Base-by-base conservation (phyloP, 1,139 yeast species). In the Pichia sp. region DNA sequence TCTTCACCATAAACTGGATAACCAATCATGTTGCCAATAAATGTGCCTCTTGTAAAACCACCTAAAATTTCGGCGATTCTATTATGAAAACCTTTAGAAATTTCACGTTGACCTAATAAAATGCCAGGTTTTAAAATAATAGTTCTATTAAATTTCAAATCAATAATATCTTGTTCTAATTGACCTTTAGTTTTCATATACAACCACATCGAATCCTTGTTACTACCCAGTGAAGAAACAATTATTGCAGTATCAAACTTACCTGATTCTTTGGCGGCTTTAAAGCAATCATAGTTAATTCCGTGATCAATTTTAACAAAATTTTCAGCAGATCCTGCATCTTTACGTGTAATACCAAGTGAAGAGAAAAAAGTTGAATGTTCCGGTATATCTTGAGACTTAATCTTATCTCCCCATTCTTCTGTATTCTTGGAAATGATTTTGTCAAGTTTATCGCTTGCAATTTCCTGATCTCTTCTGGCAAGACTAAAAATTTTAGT, bases 241-340 rank as follows among this genome's bases (percentile, higher is more conserved):
- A 86, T 59, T 6, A 85, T 78, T 49, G 73, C 76, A 0, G 85
- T 80, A 31, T 71, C 68, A 48, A 75, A 75, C 19, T 52, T 52
- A 0, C 89, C 89, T 2, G 72, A 70, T 5, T 66, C 75, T 56
- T 76, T 80, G 1, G 94, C 94, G 6, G 79, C 80, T 53, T 75
- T 70, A 6, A 93, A 91, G 31, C 80, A 62, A 25, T 68, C 74
- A 32, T 72, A 61, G 55, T 83, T 85, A 49, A 78, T 64, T 36
- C 83, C 93, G 52, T 78, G 74, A 54, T 86, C 95, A 48, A 85
- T 78, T 50, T 69, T 67, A 49, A 70, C 69, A 61, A 84, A 88
- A 19, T 76, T 71, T 22, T 73, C 83, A 4, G 77, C 65, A 1
- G 80, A 67, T n/a, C 91, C 91, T 4, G 88, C 94, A 15, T 64